Percentiles rank a stretch among this genome's conserved stretches.
Conservation (phyloP, 176 grass and related monocot genomes). For the Metroxylon sagu region DNA sequence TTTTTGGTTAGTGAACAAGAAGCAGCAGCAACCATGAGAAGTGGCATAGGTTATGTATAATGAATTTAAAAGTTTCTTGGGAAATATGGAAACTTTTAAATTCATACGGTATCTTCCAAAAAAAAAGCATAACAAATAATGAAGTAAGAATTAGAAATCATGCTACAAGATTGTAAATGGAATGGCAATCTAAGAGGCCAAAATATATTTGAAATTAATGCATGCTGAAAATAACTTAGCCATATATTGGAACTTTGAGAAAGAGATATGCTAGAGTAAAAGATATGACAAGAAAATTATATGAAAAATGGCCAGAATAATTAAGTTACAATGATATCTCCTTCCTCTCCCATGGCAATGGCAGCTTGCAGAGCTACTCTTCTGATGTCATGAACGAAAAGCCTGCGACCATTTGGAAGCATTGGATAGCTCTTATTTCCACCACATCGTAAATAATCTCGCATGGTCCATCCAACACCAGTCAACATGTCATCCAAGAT, state of each 20-base stretch:
- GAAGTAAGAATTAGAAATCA: too few relatives aligned
- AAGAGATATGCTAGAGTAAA: neutral
- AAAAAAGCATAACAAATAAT: too few relatives aligned
- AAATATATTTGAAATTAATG: too few relatives aligned
- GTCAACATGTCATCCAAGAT: constrained; percentile 9
- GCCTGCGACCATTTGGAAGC: neutral
- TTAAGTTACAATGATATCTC: constrained; percentile 8
- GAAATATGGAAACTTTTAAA: too few relatives aligned
- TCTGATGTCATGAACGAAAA: constrained; percentile 1
- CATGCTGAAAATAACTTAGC: too few relatives aligned
- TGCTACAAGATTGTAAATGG: too few relatives aligned
- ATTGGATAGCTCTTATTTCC: neutral
- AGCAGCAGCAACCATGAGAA: too few relatives aligned
- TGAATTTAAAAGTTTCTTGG: too few relatives aligned
- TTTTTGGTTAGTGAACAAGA: neutral
- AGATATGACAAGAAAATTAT: neutral
- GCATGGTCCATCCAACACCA: constrained; percentile 3
- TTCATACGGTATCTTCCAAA: too few relatives aligned
- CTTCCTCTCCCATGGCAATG: constrained; percentile 7
- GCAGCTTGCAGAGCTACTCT: constrained; percentile 8
- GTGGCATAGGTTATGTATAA: too few relatives aligned
- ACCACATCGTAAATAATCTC: neutral
- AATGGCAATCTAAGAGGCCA: too few relatives aligned
- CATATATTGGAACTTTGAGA: neutral
- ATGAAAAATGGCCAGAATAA: neutral